Base-by-base conservation (phyloP, 768 basidiomycete genomes). In the Chalciporus piperatus region DNA sequence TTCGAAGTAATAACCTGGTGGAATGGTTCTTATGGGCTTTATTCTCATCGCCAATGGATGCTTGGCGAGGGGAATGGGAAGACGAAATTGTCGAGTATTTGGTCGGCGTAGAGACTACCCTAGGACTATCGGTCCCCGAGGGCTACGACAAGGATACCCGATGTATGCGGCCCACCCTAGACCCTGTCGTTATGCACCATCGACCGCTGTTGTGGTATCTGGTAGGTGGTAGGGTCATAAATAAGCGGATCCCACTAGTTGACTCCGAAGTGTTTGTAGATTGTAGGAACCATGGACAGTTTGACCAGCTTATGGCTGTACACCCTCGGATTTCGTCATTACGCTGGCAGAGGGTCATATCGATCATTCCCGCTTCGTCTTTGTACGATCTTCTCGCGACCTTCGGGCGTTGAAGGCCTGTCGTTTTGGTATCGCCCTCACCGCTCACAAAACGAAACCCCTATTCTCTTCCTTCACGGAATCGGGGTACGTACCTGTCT, bases 1-100 rank as follows among this genome's bases (percentile, higher is more conserved):
- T 80, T 46, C 72, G 69, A 45, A 74, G 74, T 17, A 72, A 77
- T 16, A 83, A 86, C 52, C 65, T 78, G 37, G 42, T 71, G 6
- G 81, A 84, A 41, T 87, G 84, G 84, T 62, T 86, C n/a, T 70
- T 82, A 6, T 87, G 83, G 83, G 79, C 82, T 0, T 53, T 86
- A 20, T 86, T 84, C 60, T 76, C 76, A 1, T 64, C 71, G 3
- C 66, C 74, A 6, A 60, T 66, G 25, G 60, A 68, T 5, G 59
- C 68, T 10, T 41, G 55, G 4, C 47, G 56, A 19, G 53, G 69
- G 16, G 74, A 72, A 33, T 80, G 79, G 75, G 59, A 67, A 13
- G 79, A 79, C 3, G 84, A 85, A 59, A 58, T 85, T 2, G 69
- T 74, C 9, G 70, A 61, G 17, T 85, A 85, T 57, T 45, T 81